Base-by-base conservation (phyloP, 2,329 filamentous ascomycete species). In the Penicillium griseofulvum region DNA sequence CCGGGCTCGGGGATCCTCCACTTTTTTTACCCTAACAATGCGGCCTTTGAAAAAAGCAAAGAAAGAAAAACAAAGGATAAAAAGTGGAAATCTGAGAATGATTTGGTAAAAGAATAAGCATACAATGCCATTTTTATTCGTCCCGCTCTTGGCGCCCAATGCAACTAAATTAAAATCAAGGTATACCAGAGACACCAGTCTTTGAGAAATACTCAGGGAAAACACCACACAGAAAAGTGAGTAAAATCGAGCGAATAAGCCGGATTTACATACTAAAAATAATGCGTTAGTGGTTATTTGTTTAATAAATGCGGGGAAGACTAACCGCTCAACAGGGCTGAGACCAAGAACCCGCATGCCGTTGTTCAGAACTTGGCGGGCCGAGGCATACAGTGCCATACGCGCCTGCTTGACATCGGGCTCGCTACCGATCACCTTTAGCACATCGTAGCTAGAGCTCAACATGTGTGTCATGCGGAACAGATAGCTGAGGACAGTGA, bases 401-500 rank as follows among this genome's bases (percentile, higher is more conserved):
- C 86, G 76, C 10, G 85, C 83, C 67, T 81, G 76, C 70, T 81
- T 82, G 58, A 84, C 71, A 63, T 83, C 80, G 22, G 75, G 75
- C 63, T 86, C 84, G 46, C 80, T 82, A 45, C 82, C 82, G 45
- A 87, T 78, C 29, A 87, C 83, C 67, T 84, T 82, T 55, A 87
- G 74, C 54, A 83, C 79, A 63, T 87, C 84, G 69, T 87, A 87
- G 62, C 82, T 82, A 17, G 80, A 83, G 68, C 80, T 84, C 51
- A 87, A 71, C 60, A 80, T 76, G 70, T 87, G 84, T 16, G 83
- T 81, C 81, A 87, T 85, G 73, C 83, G 83, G 78, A 87, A 87
- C 42, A 89, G 73, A 65, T 88, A 89, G 1, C 80, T 83, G 28
- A 88, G 74, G n/a, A 88, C 80, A 0, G 84, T 86, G 2, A 84